Base-by-base conservation (phyloP, 805 yeast genomes). In the Teunomyces tritomae region DNA sequence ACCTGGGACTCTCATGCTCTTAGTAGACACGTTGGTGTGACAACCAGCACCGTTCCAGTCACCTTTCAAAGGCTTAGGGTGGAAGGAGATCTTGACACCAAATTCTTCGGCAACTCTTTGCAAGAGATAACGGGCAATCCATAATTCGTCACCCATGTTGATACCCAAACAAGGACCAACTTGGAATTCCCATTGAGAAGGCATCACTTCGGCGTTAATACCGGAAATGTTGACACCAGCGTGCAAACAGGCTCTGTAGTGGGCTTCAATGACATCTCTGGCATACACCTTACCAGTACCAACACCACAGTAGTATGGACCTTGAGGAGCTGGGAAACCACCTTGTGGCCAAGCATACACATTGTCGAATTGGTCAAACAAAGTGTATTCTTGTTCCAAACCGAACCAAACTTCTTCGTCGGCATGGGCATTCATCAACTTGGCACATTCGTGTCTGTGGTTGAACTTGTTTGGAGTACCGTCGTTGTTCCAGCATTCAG, bases 41-140 rank as follows among this genome's bases (percentile, higher is more conserved):
- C 98, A 92, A 65, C 99, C 99, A 71, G 99, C 98, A 79, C 99
- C 99, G 73, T 94, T 94, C 98, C 98, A 94, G 78, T 92, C 98
- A 62, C 98, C 98, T 79, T 85, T 82, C 72, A 94, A 82, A 61
- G 99, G 98, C 83, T 94, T 94, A 75, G 99, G 99, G 84, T 94
- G 99, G 86, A 91, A 85, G 41, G 97, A 89, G 61, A 94, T 92
- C 86, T 90, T 91, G 70, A 94, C 95, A 70, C 96, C 98, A 65
- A 94, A 94, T 74, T 94, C 99, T 80, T 94, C 99, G 57, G 98
- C 97, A 46, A 90, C 94, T 76, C 97, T 86, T 76, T 83, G 84
- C 67, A 94, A 78, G 62, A 94, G 77, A 73, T 89, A 94, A 74
- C 99, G 85, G 52, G 97, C 94, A 67, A 91, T 81, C 92, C 98